phyloP scores from a whole-genome alignment of 2,329 filamentous ascomycete genomes.

The Kalmusia sp. region DNA sequence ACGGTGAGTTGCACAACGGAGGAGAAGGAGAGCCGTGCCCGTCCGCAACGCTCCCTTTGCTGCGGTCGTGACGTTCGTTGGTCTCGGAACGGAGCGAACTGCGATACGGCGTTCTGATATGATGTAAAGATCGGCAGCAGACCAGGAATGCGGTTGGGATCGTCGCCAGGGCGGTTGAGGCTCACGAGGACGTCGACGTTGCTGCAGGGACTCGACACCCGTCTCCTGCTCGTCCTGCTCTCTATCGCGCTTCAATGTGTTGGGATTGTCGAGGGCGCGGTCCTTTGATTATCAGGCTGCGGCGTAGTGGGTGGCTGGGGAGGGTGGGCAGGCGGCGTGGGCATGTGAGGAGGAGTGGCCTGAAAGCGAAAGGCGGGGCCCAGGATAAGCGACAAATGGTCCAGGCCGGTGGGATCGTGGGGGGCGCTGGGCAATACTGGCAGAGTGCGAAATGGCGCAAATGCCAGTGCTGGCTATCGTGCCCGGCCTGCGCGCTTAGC shows the following conservation, averaged over 20 bases:
- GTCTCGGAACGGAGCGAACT: too few species aligned
- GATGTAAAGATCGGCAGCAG: conserved; percentile 1
- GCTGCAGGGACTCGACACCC: neutral
- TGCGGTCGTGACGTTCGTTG: too few species aligned
- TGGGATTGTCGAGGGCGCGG: neutral
- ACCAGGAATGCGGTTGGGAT: conserved; percentile 6
- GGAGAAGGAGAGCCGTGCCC: too few species aligned
- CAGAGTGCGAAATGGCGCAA: conserved; percentile 7
- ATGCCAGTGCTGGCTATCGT: neutral
- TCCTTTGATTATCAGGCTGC: neutral
- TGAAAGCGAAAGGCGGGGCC: conserved; percentile 6
- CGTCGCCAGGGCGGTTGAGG: neutral
- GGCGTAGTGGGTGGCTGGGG: neutral
- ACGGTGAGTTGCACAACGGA: too few species aligned
- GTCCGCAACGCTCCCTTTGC: too few species aligned
- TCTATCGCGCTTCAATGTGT: neutral
- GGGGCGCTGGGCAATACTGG: too few species aligned
- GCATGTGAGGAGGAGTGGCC: conserved; percentile 28
- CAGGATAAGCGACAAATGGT: conserved; percentile 3
- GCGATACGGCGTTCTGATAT: too few species aligned
- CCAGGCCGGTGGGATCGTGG: conserved; percentile 1
- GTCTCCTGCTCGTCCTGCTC: neutral
- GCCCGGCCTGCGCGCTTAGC: conserved; percentile 3
- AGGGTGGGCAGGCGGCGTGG: conserved; percentile 19
- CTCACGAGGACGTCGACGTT: neutral